Evolutionary conservation across 1,284 basidiomycete genomes (phyloP).

Genomic region (Trametes pubescens): DNA sequence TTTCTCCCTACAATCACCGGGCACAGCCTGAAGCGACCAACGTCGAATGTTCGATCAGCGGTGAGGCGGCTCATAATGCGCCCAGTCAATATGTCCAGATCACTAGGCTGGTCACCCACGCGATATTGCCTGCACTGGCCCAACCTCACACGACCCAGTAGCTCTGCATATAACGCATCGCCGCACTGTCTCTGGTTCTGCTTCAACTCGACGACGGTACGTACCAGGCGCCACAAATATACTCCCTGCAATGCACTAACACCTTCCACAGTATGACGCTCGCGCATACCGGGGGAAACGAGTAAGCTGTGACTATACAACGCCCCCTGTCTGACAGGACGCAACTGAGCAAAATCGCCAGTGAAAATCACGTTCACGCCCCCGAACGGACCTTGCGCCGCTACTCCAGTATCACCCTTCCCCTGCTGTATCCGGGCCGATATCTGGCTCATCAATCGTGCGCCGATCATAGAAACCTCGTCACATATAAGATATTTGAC

Average conservation of each 20-base stretch:
- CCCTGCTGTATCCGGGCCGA: slow-evolving; percentile 4
- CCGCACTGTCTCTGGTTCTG: slow-evolving; percentile 3
- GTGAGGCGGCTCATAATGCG: too few relatives aligned
- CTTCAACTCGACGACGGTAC: not conserved
- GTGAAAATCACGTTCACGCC: slow-evolving; percentile 28
- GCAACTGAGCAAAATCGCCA: slow-evolving; percentile 29
- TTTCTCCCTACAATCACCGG: slow-evolving; percentile 5
- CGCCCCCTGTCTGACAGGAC: slow-evolving; percentile 4
- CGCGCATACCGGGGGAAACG: not conserved
- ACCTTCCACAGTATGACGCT: not conserved
- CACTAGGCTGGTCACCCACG: too few relatives aligned
- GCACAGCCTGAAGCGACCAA: too few relatives aligned
- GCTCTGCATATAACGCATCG: not conserved
- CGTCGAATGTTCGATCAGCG: too few relatives aligned
- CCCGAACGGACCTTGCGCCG: slow-evolving; percentile 14
- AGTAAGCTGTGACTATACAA: slow-evolving; percentile 10
- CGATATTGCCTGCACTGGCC: not conserved
- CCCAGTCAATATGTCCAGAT: too few relatives aligned
- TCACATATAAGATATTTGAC: slow-evolving; percentile 13
- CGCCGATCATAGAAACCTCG: slow-evolving; percentile 19
- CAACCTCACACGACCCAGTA: not conserved
- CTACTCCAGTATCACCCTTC: not conserved
- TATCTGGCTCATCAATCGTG: not conserved
- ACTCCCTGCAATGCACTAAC: not conserved
- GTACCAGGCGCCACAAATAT: slow-evolving; percentile 3